These are phyloP conservation scores for Evansstolkia leycettana DNA, from an alignment of 495 filamentous ascomycete species.

Conservation along the genomic window DNA sequence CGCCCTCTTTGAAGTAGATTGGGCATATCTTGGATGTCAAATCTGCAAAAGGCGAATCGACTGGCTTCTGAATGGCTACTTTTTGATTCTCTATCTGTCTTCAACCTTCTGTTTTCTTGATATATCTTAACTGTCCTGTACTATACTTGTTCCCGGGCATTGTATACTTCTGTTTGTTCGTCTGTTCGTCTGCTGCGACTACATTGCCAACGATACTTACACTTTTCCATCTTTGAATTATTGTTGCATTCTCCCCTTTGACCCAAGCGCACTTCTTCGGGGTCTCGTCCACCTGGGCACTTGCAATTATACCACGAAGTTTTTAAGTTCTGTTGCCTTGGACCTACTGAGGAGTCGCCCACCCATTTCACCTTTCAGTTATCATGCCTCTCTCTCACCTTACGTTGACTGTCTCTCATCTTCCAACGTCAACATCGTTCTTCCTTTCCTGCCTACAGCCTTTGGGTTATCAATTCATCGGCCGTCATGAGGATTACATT, in stretches of 20 bases:
- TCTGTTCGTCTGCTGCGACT: too few relatives aligned
- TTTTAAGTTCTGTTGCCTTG: too few relatives aligned
- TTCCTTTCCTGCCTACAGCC: constrained; percentile 66
- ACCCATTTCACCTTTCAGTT: constrained; percentile 4
- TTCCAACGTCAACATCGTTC: constrained; percentile 68
- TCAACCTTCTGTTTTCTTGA: constrained; percentile 24
- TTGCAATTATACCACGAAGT: too few relatives aligned
- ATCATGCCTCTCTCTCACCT: constrained; percentile 48
- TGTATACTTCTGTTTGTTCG: too few relatives aligned
- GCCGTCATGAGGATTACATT: constrained; percentile 37
- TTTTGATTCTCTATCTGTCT: constrained; percentile 7
- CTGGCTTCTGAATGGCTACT: constrained; percentile 24
- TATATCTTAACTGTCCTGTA: too few relatives aligned
- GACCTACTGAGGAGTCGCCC: constrained; percentile 5
- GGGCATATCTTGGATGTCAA: constrained; percentile 6
- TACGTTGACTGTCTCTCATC: constrained; percentile 56
- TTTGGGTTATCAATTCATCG: constrained; percentile 60
- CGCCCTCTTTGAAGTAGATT: constrained; percentile 9
- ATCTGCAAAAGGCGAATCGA: neutral
- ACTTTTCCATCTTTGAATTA: too few relatives aligned
- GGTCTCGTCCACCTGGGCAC: too few relatives aligned
- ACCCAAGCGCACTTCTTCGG: too few relatives aligned
- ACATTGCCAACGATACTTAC: too few relatives aligned
- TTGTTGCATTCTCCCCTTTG: too few relatives aligned
- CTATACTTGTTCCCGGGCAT: too few relatives aligned